Percentiles rank a stretch among this genome's conserved stretches.
These are phyloP conservation scores for Byssothecium circinans DNA, from an alignment of 2,329 filamentous ascomycete genomes.

Conservation along the genomic window DNA sequence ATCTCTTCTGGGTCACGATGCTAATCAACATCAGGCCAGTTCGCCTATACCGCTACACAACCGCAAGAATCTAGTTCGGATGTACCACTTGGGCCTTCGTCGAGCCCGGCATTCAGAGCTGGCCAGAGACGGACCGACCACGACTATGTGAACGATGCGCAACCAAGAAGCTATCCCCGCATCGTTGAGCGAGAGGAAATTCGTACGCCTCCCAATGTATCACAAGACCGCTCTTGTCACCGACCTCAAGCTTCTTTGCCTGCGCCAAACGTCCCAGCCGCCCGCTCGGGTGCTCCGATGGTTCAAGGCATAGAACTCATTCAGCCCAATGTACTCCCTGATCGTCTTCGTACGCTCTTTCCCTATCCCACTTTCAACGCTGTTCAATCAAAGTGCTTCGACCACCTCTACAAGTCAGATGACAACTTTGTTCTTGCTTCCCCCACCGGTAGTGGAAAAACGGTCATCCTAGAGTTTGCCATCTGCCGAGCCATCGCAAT, in stretches of 20 bases:
- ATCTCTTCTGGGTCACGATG: constrained; percentile 1
- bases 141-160: neutral
- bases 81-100: constrained; percentile 29
- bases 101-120: constrained; percentile 46
- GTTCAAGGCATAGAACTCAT: constrained; percentile 64
- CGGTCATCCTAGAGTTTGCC: constrained; percentile 76
- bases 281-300: constrained; percentile 32
- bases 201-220: neutral
- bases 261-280: neutral
- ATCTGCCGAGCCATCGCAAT: constrained; percentile 70
- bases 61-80: constrained; percentile 35
- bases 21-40: constrained; percentile 15
- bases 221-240: neutral
- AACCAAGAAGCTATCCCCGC: neutral
- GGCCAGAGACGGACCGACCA: constrained; percentile 30
- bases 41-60: constrained; percentile 24
- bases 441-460: constrained; percentile 85
- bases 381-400: constrained; percentile 79
- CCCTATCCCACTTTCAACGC: constrained; percentile 77
- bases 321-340: constrained; percentile 63
- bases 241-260: constrained; percentile 1
- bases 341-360: constrained; percentile 70
- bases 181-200: neutral
- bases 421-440: constrained; percentile 80
- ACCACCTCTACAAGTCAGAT: constrained; percentile 64